phyloP scores from a whole-genome alignment of 176 grass and related monocot genomes.

The Carex cristatella region DNA sequence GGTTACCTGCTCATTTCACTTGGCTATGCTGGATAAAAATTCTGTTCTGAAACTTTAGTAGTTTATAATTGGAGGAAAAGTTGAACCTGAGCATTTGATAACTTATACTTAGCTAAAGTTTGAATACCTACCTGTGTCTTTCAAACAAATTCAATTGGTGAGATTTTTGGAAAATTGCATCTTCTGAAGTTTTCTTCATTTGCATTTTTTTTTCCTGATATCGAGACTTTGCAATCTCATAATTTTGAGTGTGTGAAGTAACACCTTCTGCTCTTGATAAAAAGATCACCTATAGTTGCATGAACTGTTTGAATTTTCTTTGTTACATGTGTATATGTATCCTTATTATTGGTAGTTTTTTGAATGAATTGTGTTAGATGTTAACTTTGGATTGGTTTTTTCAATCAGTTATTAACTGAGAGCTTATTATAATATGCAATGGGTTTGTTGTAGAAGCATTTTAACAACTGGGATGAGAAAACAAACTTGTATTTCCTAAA shows the following conservation, averaged over 20 bases:
- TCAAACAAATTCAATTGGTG: neutral
- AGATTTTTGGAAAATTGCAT: neutral
- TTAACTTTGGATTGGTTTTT: neutral
- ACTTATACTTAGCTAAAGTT: neutral
- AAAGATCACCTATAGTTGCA: neutral
- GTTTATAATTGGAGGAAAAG: neutral
- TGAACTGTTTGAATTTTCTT: neutral
- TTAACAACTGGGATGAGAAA: neutral
- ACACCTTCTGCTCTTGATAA: neutral
- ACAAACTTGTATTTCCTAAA: too few species aligned
- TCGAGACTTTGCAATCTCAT: neutral
- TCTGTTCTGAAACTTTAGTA: neutral
- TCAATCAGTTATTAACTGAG: too few species aligned
- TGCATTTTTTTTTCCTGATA: neutral
- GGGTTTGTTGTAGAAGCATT: neutral
- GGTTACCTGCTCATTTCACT: neutral
- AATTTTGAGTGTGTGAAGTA: neutral
- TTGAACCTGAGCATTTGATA: neutral
- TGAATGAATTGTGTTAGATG: neutral
- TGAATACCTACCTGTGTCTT: neutral
- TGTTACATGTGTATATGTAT: neutral
- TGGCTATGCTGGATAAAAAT: neutral
- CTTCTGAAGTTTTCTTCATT: neutral
- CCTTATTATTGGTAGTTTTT: neutral
- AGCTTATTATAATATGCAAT: neutral